Evolutionary conservation across 1,139 yeast species (phyloP), one percentile per base, ranked within the genome.

Genomic region (Debaryomycetaceae sp.): DNA sequence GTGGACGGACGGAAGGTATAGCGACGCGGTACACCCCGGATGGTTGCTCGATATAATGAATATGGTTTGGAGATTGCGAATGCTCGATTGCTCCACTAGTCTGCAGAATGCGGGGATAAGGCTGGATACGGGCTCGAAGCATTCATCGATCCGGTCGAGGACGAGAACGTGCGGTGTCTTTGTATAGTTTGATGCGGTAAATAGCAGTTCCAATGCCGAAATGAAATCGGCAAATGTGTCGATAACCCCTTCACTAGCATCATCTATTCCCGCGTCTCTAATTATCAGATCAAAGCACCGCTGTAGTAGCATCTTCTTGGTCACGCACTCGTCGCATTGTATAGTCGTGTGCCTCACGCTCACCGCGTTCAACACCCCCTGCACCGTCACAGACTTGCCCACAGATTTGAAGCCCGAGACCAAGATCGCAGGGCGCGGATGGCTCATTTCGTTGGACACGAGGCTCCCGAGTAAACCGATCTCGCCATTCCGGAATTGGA

Each of bases 81-180:
- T 40, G 6, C 35, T 34, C 2, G 59, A 46, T 29, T 51, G 50
- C 38, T 76, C 82, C 19, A 58, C 57, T 22, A 74, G 38, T 27
- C 71, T 53, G 2, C 64, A 42, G 38, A 76, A 67, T 8, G 69
- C 60, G n/a, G 59, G 49, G 32, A 63, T 56, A 7, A 75, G 37
- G 7, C 62, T 70, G 11, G 57, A 53, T 1, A 64, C 53, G 15
- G 61, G 55, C 23, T 73, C 82, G 40, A 64, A 62, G 25, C 76
- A 58, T 34, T 62, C 64, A 41, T 76, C 82, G 21, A 72, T 57
- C 8, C 76, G 49, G 39, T 76, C 83, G n/a, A 76, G 51, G 0
- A 76, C 74, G 24, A 76, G 47, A 4, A 73, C 62, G 39, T 73
- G 78, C n/a, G 55, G 59, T 2, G 57, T 51, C 0, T 37, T 27